Evolutionary conservation across 1,284 basidiomycete genomes (phyloP).

Genomic region (Grifola frondosa): DNA sequence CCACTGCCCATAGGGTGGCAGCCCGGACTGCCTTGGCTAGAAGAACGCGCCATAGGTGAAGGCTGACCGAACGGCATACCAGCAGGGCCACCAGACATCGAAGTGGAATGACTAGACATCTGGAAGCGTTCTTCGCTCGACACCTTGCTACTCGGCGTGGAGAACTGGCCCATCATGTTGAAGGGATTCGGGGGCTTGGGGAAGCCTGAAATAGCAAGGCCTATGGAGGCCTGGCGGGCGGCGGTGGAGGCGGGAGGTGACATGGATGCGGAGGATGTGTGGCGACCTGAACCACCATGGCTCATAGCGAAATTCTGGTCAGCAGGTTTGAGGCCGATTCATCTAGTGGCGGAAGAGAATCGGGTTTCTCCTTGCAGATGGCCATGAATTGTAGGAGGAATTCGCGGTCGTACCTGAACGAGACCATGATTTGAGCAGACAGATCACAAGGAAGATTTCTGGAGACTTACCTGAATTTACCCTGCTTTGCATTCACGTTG

Average conservation of each 20-base stretch:
- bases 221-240: slow-evolving; percentile 51
- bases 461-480: slow-evolving; percentile 81
- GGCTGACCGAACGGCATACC: slow-evolving; percentile 48
- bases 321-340: slow-evolving; percentile 83
- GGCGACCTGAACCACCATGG: slow-evolving; percentile 61
- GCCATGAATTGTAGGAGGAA: slow-evolving; percentile 97
- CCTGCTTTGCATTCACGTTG: slow-evolving; percentile 80
- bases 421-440: neutral
- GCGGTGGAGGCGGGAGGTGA: slow-evolving; percentile 32
- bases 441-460: slow-evolving; percentile 5
- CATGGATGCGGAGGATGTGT: slow-evolving; percentile 44
- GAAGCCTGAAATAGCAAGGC: slow-evolving; percentile 51
- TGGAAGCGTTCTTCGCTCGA: slow-evolving; percentile 75
- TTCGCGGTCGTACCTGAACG: slow-evolving; percentile 88
- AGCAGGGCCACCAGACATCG: slow-evolving; percentile 36
- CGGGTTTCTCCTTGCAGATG: slow-evolving; percentile 92
- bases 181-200: slow-evolving; percentile 46
- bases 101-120: slow-evolving; percentile 38
- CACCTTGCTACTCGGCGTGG: slow-evolving; percentile 51
- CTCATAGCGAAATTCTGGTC: slow-evolving; percentile 54
- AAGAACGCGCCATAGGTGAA: slow-evolving; percentile 62
- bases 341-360: slow-evolving; percentile 83
- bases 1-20: slow-evolving; percentile 47
- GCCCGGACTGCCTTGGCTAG: slow-evolving; percentile 68
- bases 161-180: slow-evolving; percentile 77